Base-by-base conservation (phyloP, 2,329 filamentous ascomycete species). In the Ascosphaera acerosa region DNA sequence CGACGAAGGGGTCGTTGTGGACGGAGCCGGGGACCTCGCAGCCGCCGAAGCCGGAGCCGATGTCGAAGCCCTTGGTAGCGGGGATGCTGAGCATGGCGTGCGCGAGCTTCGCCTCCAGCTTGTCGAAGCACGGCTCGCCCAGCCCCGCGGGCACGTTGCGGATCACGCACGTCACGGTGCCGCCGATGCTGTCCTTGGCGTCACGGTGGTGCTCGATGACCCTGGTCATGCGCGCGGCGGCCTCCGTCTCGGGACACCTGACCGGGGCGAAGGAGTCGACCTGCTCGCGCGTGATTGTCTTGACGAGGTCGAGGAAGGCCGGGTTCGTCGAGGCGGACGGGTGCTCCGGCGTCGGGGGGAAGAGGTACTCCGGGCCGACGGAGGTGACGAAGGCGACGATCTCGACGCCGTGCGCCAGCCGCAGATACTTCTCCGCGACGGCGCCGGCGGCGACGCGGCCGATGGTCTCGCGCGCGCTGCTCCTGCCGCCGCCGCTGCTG, bases 61-160 rank as follows among this genome's bases (percentile, higher is more conserved):
- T 73, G 50, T 94, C 84, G 47, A 94, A 94, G 33, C 76, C 84
- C 58, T 94, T 97, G 22, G 76, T 84, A 3, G 87, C 81, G 4
- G 87, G 87, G 43, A 94, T 91, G 48, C 70, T 80, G 38, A 94
- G 65, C 77, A 97, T 94, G 31, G 77, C 87, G 47, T 94, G 84
- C 16, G 70, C 82, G 29, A 97, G 69, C 48, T 66, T 68, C 5
- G 87, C 87, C 59, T 97, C 82, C 28, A 94, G 63, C 60, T 94
- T 94, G 53, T 90, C 78, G 52, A 97, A 94, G 52, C 70, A 76
- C 1, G 84, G 87, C 61, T 94, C 87, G 36, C 87, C 87, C 2
- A 94, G 64, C 0, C 84, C 84, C 25, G 68, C 65, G 17, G 84
- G 87, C 5, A 70, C 68, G 45, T 89, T 84, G 39, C 76, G 68